Base-by-base conservation (phyloP, 441 rosid species). In the Manihot esculenta region DNA sequence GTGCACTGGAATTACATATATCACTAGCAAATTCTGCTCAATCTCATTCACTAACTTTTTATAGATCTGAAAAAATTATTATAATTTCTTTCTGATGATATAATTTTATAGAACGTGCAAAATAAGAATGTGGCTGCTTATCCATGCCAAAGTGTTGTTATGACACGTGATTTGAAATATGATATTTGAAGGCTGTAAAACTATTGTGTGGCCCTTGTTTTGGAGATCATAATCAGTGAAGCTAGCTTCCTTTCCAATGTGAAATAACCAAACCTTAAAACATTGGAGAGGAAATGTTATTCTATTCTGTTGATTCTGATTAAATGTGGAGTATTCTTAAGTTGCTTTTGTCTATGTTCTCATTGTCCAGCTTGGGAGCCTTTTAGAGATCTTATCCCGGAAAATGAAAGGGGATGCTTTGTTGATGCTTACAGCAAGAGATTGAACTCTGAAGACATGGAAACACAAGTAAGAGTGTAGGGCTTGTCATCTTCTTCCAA, bases 381-480 rank as follows among this genome's bases (percentile, higher is more conserved):
- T 42, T 94, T 94, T 77, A 86, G 93, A 78, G 97, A 94, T 83
- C 91, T 87, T 61, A 92, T 94, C 77, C 97, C 99, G 5, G 97
- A 87, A 81, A 81, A 81, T 62, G 97, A 94, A 80, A 87, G 99
- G 77, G 82, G 71, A 33, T 66, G 89, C 75, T 78, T 90, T n/a
- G 48, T 92, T 56, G 83, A 85, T 63, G 96, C 97, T 76, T 91
- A 94, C 79, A 78, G 77, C 75, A 89, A 73, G 84, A 88, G 94
- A 72, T 74, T 94, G 69, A 87, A 94, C 77, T 87, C 96, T 38
- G 84, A 89, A 73, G 81, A 92, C 82, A 67, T 78, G 84, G 97
- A 90, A 80, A 90, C 87, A 73, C 97, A 89, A 79, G 99, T 94
- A 81, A 81, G 92, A 73, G 50, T 70, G 35, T 13, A 5, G 56